Evolutionary conservation across 768 basidiomycete genomes (phyloP).

Genomic region (Lentinula sp.): DNA sequence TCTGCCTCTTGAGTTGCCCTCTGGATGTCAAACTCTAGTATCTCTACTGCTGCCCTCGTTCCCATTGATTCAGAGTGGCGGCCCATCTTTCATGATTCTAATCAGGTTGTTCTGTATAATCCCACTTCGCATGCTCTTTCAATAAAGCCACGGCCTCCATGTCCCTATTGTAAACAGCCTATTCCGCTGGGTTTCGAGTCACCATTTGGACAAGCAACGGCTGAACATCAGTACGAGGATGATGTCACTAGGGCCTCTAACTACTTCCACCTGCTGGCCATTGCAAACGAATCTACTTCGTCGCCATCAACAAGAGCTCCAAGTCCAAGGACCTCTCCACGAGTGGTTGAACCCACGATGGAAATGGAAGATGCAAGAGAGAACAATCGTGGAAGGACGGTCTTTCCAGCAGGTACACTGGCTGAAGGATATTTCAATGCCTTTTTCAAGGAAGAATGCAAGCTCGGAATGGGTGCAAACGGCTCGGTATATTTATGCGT

Average conservation of each 20-base stretch:
- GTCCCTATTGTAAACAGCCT: constrained; percentile 71
- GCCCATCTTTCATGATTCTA: constrained; percentile 70
- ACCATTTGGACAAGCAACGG: constrained; percentile 2
- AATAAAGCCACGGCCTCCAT: constrained; percentile 38
- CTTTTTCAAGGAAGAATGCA: constrained; percentile 87
- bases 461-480: constrained; percentile 92
- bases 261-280: constrained; percentile 74
- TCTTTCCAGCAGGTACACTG: constrained; percentile 68
- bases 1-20: neutral
- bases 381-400: constrained; percentile 16
- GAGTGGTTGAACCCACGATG: neutral
- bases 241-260: constrained; percentile 28
- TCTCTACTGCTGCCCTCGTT: constrained; percentile 9
- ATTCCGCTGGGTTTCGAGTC: constrained; percentile 41
- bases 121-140: constrained; percentile 79
- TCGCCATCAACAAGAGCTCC: neutral
- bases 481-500: constrained; percentile 88
- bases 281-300: constrained; percentile 55
- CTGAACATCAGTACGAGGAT: neutral
- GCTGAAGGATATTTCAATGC: constrained; percentile 90
- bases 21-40: neutral
- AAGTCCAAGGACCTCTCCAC: neutral
- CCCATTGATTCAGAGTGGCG: constrained; percentile 49
- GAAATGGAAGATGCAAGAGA: constrained; percentile 5
- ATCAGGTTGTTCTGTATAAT: constrained; percentile 86